Base-by-base conservation (phyloP, 441 rosid species). In the Gossypium aridum region DNA sequence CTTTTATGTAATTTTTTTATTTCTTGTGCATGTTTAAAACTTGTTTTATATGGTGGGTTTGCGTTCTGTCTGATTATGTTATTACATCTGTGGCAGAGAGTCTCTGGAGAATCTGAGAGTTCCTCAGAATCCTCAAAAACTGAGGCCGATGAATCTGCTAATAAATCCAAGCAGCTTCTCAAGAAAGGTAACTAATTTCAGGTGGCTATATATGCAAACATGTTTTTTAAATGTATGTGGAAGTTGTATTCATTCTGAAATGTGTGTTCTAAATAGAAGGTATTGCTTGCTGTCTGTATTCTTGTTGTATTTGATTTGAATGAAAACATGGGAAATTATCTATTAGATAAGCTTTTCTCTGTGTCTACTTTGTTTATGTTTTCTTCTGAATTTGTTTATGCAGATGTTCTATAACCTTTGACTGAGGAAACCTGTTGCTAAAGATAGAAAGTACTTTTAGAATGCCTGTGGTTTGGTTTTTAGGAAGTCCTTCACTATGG, bases 121-220 rank as follows among this genome's bases (percentile, higher is more conserved):
- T 83, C 91, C 62, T 61, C 83, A 2, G 82, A 85, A 81, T 78
- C 84, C 57, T 79, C 87, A 19, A 85, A 87, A 74, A 75, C 93
- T 68, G 91, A 85, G 78, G 82, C 64, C 79, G 81, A 77, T 56
- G 91, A 85, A 34, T 64, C 87, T 77, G 77, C 78, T 76, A 86
- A 83, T 73, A 87, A 78, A 80, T 75, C 85, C 43, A 88, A 81
- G 75, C 84, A 73, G 76, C 90, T 85, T 22, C 85, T 92, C 53
- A 89, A 80, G 77, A 93, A 87, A 87, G 99, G 99, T 90, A 83
- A 76, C 73, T 53, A 43, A 64, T 63, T 78, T 73, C 39, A 13
- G n/a, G 31, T 53, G 69, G 34, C 37, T 28, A 17, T 54, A 5
- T 31, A 34, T 47, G 17, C 61, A 10, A 5, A 16, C 17, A 0